Percentiles rank a stretch among this genome's conserved stretches.
phyloP scores from a whole-genome alignment of 495 filamentous ascomycete species.

The Hypoxylon fuscum region DNA sequence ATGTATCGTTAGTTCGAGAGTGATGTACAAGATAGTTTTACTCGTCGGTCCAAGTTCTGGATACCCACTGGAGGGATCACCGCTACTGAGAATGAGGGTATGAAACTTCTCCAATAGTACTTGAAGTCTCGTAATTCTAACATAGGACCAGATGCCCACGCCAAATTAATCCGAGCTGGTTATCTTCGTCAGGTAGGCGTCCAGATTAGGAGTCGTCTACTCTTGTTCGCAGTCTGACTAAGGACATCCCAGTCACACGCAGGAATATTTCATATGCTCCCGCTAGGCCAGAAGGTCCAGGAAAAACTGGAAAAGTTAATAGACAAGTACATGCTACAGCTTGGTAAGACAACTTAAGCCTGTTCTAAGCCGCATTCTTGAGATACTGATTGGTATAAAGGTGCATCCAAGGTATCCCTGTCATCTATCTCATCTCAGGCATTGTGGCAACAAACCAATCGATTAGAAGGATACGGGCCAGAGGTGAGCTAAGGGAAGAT shows the following conservation, averaged over 20 bases:
- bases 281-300: slow-evolving; percentile 88
- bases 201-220: neutral
- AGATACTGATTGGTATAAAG: slow-evolving; percentile 50
- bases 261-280: slow-evolving; percentile 92
- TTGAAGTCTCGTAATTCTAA: slow-evolving; percentile 18
- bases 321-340: slow-evolving; percentile 83
- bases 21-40: slow-evolving; percentile 23
- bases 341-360: slow-evolving; percentile 64
- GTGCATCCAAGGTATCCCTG: slow-evolving; percentile 85
- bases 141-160: slow-evolving; percentile 68
- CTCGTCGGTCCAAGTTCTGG: slow-evolving; percentile 78
- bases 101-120: slow-evolving; percentile 37
- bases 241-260: slow-evolving; percentile 67
- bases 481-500: slow-evolving; percentile 59
- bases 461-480: slow-evolving; percentile 65
- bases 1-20: slow-evolving; percentile 14
- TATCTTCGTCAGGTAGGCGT: slow-evolving; percentile 76
- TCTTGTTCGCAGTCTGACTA: slow-evolving; percentile 15
- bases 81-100: slow-evolving; percentile 59
- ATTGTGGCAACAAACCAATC: slow-evolving; percentile 72
- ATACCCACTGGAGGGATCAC: slow-evolving; percentile 78
- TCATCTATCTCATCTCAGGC: slow-evolving; percentile 88
- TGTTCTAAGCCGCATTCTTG: neutral
- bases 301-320: slow-evolving; percentile 86
- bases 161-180: slow-evolving; percentile 77